phyloP scores from a whole-genome alignment of 2,329 filamentous ascomycete species.

The Proliferodiscus dingleyae region DNA sequence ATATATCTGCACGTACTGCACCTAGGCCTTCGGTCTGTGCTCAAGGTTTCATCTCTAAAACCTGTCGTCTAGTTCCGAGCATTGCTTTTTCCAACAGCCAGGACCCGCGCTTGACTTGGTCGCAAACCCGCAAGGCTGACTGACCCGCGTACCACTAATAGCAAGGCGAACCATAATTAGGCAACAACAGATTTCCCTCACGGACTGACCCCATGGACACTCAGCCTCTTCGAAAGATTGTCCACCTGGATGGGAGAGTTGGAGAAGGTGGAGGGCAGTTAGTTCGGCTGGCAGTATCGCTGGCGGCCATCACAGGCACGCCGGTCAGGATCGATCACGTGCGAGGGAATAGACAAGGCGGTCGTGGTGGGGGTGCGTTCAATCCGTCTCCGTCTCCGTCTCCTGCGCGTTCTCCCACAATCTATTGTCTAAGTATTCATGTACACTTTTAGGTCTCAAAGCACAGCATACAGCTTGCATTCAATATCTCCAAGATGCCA shows the following conservation, averaged over 20 bases:
- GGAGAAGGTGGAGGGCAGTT: slow-evolving; percentile 61
- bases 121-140: neutral
- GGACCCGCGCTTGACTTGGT: too few relatives aligned
- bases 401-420: too few relatives aligned
- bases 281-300: slow-evolving; percentile 49
- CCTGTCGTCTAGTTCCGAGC: too few relatives aligned
- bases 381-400: neutral
- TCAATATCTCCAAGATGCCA: slow-evolving; percentile 47
- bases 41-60: too few relatives aligned
- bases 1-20: neutral
- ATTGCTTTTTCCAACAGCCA: too few relatives aligned
- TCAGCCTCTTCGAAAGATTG: slow-evolving; percentile 25
- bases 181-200: neutral
- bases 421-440: too few relatives aligned
- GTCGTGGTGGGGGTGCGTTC: slow-evolving; percentile 22
- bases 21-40: too few relatives aligned
- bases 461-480: slow-evolving; percentile 56
- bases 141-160: too few relatives aligned
- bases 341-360: slow-evolving; percentile 46
- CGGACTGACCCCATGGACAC: neutral
- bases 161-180: slow-evolving; percentile 2
- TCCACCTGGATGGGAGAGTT: slow-evolving; percentile 50
- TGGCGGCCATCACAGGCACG: slow-evolving; percentile 51
- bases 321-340: slow-evolving; percentile 51
- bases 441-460: slow-evolving; percentile 45